phyloP scores from a whole-genome alignment of 2,329 filamentous ascomycete species.

The Penicillium sp. region DNA sequence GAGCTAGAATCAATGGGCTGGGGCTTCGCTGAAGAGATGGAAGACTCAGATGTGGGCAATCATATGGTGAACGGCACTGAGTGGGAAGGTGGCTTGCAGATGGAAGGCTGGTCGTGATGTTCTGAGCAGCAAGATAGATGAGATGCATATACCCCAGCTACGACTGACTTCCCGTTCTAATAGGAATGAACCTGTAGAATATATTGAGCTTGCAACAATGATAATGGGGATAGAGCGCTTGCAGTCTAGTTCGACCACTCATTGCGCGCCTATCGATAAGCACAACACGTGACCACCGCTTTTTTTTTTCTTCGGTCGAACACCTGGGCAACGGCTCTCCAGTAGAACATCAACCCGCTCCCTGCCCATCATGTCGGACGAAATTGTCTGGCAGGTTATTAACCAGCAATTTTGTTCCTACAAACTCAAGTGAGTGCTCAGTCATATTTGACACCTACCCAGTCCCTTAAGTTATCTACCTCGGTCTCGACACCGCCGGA shows the following conservation, averaged over 20 bases:
- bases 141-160: conserved; percentile 14
- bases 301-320: conserved; percentile 35
- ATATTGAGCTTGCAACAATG: too few relatives aligned
- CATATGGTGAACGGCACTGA: conserved; percentile 13
- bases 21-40: conserved; percentile 42
- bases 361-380: conserved; percentile 64
- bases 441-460: too few relatives aligned
- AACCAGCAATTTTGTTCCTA: conserved; percentile 94
- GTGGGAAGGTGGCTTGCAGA: conserved; percentile 18
- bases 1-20: conserved; percentile 70
- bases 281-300: conserved; percentile 30
- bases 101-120: conserved; percentile 14
- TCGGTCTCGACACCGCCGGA: conserved; percentile 6
- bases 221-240: too few relatives aligned
- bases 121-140: conserved; percentile 1
- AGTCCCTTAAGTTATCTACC: too few relatives aligned
- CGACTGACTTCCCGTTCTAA: not conserved
- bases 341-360: conserved; percentile 19
- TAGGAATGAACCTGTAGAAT: too few relatives aligned
- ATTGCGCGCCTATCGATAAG: conserved; percentile 31
- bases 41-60: conserved; percentile 14
- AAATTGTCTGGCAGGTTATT: conserved; percentile 96
- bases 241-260: too few relatives aligned
- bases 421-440: conserved; percentile 84
- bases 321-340: conserved; percentile 14